Evolutionary conservation across 1,284 basidiomycete species (phyloP), one percentile per base, ranked within the genome.

Genomic region (Naganishia sp.): DNA sequence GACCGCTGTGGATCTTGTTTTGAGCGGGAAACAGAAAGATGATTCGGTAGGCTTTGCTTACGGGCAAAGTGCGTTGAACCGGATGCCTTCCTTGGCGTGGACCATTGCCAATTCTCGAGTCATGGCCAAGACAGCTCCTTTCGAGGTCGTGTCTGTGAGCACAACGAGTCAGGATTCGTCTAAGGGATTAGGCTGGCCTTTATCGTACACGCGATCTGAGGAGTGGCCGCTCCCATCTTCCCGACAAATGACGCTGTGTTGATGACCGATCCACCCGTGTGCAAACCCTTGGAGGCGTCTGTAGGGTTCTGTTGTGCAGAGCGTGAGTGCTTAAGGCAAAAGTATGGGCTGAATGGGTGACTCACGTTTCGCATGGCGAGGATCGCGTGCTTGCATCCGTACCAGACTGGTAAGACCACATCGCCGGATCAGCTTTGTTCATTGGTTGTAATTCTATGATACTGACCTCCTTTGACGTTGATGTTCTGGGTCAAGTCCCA

Each of bases 61-160:
- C 89, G 94, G 94, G 85, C 94, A 97, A 69, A 98, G 85, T 11
- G 93, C 87, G 82, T 99, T 99, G 79, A 97, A 75, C 47, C 94
- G 87, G 75, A 98, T 97, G 56, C 94, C 94, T 82, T 98, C 95
- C 67, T 90, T 85, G 45, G 94, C 94, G 79, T 98, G 95, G 2
- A 98, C 90, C 87, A 97, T 95, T 2, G 95, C 94, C 32, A 98
- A 84, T 77, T 98, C 94, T 63, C 94, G 87, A 11, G 92, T 94
- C 93, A 98, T 95, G n/a, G 94, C 90, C 64, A 98, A 87, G 5
- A 98, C 95, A 39, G 89, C 94, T 67, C 94, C 94, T 88, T 80
- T 82, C 31, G 76, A 79, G 0, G 81, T 80, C 35, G 81, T 82
- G 74, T 82, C 78, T 79, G 56, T 41, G 10, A 31, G 15, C 6